Base-by-base conservation (phyloP, 805 yeast species). In the Kuraishia floccosa region DNA sequence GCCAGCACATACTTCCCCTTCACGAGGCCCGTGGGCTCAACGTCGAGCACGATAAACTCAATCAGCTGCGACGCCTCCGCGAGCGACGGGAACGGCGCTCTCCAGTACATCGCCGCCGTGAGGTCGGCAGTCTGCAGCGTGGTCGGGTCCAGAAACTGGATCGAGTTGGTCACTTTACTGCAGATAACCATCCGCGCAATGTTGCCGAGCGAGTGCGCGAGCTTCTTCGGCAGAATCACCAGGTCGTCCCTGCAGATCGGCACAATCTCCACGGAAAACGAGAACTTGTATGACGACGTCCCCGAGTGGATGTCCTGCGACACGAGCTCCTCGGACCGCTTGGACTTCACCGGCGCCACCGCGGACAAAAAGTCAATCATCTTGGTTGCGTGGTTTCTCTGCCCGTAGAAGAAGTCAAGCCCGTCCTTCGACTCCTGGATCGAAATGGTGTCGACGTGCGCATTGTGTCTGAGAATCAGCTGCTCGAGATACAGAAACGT, bases 181-280 rank as follows among this genome's bases (percentile, higher is more conserved):
- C 98, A 91, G 33, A 91, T 53, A 9, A 82, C 91, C 39, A 89
- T 60, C 50, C 83, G 76, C 21, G 87, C 65, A 35, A 85, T 81
- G 50, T 78, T 78, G 34, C 97, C 96, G 59, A 84, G 52, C 11
- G 82, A 69, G 39, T 74, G 72, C 5, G 97, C 96, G 42, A 89
- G 55, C 49, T 78, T 80, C 51, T 79, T 78, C 19, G 98, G 98
- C 41, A 91, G 63, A 21, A 89, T 84, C 17, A 91, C 94, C 43
- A 91, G 65, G 52, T 93, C 98, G 50, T 91, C 99, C 56, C 91
- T 82, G 70, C 98, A 91, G 26, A 93, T 76, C 13, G 98, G 98
- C 2, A 83, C 94, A 43, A 91, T 76, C 58, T 91, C 99, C 27
- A 89, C 81, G 14, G 96, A 84, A 50, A 68, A 89, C 5, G 96